phyloP scores from a whole-genome alignment of 192 early-diverging fungal species.

The Coemansia sp. region DNA sequence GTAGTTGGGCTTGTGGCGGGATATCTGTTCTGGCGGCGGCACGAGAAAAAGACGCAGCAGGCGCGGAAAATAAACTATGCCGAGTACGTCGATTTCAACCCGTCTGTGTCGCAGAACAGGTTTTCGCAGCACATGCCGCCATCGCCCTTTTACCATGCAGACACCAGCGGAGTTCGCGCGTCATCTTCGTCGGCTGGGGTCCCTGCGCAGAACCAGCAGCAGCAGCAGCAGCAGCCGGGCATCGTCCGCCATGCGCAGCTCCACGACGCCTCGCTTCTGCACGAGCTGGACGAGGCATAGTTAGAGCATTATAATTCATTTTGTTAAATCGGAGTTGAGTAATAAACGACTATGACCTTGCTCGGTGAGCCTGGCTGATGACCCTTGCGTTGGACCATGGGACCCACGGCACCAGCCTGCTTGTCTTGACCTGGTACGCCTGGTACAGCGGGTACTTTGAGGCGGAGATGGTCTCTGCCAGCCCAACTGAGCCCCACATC shows the following conservation, averaged over 20 bases:
- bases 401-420: conserved; percentile 58
- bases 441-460: conserved; percentile 79
- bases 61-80: conserved; percentile 37
- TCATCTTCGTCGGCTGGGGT: neutral
- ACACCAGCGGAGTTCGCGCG: neutral
- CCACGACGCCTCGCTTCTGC: conserved; percentile 24
- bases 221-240: neutral
- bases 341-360: neutral
- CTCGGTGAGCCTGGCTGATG: conserved; percentile 6
- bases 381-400: conserved; percentile 26
- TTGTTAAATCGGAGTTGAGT: too few species aligned
- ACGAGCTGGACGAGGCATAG: conserved; percentile 39
- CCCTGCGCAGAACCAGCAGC: too few species aligned
- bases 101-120: conserved; percentile 10
- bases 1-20: conserved; percentile 11
- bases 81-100: conserved; percentile 50
- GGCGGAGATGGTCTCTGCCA: conserved; percentile 65
- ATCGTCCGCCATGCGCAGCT: neutral
- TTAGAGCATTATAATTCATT: too few species aligned
- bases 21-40: conserved; percentile 48
- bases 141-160: neutral
- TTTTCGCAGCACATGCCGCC: neutral
- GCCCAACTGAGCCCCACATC: conserved; percentile 63
- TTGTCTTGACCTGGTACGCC: conserved; percentile 63
- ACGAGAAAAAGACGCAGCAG: conserved; percentile 41